phyloP scores from a whole-genome alignment of 805 yeast genomes.

The Pichia paraexigua region DNA sequence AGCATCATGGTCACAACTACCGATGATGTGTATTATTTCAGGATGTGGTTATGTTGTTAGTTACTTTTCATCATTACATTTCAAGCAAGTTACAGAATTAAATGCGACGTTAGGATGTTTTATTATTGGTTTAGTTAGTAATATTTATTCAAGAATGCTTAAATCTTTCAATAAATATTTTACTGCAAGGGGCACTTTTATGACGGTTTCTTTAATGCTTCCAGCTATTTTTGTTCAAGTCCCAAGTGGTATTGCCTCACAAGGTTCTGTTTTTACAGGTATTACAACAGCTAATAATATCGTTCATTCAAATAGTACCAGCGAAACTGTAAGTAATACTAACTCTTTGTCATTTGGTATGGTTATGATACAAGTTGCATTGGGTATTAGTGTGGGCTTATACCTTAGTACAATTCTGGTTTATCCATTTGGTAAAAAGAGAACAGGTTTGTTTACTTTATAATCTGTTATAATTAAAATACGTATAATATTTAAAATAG shows the following conservation, averaged over 20 bases:
- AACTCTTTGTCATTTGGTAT: slow-evolving; percentile 52
- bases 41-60: slow-evolving; percentile 76
- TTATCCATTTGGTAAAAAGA: slow-evolving; percentile 86
- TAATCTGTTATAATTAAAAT: slow-evolving; percentile 25
- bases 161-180: slow-evolving; percentile 44
- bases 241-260: slow-evolving; percentile 91
- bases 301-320: slow-evolving; percentile 32
- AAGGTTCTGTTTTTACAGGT: slow-evolving; percentile 78
- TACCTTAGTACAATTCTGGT: slow-evolving; percentile 86
- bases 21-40: slow-evolving; percentile 73
- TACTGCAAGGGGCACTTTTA: slow-evolving; percentile 24
- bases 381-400: slow-evolving; percentile 90
- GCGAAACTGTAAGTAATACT: slow-evolving; percentile 18
- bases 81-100: slow-evolving; percentile 57
- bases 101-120: slow-evolving; percentile 89
- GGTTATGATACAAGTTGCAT: slow-evolving; percentile 86
- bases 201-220: slow-evolving; percentile 92
- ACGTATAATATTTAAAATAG: no score
- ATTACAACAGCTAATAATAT: slow-evolving; percentile 65
- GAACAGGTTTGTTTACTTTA: slow-evolving; percentile 78
- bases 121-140: slow-evolving; percentile 81
- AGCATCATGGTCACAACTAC: slow-evolving; percentile 74
- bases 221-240: slow-evolving; percentile 95
- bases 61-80: slow-evolving; percentile 69
- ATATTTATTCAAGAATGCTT: slow-evolving; percentile 77